Evolutionary conservation across 225 moss, liverwort and hornwort species (phyloP).

Genomic region (Asterella californica): DNA sequence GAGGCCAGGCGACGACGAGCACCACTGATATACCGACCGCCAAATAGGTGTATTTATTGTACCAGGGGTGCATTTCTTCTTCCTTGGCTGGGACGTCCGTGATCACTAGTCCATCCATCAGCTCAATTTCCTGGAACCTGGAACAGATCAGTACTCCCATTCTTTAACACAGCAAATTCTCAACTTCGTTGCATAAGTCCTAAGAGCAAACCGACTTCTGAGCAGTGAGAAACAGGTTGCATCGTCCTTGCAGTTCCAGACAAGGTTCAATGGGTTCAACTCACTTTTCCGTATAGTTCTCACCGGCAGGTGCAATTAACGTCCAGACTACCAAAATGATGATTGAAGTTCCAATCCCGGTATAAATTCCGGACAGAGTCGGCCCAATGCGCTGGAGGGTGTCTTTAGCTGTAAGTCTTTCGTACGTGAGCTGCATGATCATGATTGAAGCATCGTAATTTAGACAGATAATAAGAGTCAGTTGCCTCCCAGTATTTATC

Average conservation of each 20-base stretch:
- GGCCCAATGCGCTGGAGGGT: conserved; percentile 32
- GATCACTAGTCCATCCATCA: conserved; percentile 24
- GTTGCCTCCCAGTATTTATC: too few species aligned
- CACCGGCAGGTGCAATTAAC: conserved; percentile 14
- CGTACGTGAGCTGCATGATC: conserved; percentile 21
- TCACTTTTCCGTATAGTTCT: conserved; percentile 22
- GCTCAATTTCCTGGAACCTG: conserved; percentile 30
- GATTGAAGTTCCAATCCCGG: conserved; percentile 14
- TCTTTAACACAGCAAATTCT: neutral
- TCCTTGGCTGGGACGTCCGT: neutral
- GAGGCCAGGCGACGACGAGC: conserved; percentile 24
- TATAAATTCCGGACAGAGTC: conserved; percentile 20
- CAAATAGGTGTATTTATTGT: conserved; percentile 17
- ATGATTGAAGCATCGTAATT: too few species aligned
- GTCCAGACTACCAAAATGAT: conserved; percentile 31
- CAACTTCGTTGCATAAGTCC: neutral
- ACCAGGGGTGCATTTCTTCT: conserved; percentile 8
- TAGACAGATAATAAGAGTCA: too few species aligned
- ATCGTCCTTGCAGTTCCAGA: neutral
- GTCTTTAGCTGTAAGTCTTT: conserved; percentile 22
- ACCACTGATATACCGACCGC: conserved; percentile 13
- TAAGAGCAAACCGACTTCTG: neutral
- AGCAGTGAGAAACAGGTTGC: neutral
- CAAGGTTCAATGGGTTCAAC: neutral
- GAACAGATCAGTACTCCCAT: neutral